Percentiles rank a stretch among this genome's conserved stretches.
phyloP scores from a whole-genome alignment of 495 filamentous ascomycete species.

The Neurospora africana region DNA sequence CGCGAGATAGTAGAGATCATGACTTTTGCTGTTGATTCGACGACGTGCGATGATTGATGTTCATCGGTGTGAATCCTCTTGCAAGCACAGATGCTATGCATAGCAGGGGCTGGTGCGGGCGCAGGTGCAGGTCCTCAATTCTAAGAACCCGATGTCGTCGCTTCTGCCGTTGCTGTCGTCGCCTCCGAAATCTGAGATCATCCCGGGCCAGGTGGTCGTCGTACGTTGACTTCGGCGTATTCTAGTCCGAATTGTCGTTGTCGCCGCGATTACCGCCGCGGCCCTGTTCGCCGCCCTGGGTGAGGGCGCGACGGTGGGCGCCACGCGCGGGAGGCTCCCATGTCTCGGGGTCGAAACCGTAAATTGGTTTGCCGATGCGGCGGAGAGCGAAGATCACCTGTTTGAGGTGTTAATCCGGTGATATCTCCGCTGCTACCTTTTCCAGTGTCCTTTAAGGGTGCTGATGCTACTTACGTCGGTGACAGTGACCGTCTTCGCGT shows the following conservation, averaged over 20 bases:
- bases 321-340: neutral
- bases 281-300: neutral
- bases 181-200: too few species aligned
- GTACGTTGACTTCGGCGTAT: neutral
- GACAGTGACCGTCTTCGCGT: constrained; percentile 50
- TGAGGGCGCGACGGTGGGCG: neutral
- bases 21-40: neutral
- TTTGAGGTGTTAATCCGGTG: neutral
- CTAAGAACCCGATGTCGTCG: neutral
- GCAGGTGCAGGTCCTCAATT: neutral
- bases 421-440: neutral
- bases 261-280: neutral
- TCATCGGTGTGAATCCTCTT: neutral
- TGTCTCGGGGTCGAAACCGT: constrained; percentile 36
- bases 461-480: constrained; percentile 42
- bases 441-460: neutral
- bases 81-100: neutral
- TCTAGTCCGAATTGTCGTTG: neutral
- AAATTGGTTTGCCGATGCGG: constrained; percentile 36
- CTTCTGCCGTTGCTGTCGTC: neutral
- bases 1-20: neutral
- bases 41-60: neutral
- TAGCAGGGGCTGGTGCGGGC: neutral
- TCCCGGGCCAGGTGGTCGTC: neutral
- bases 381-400: constrained; percentile 55